Percentiles rank a stretch among this genome's conserved stretches.
These are phyloP conservation scores for Periconia sp. DNA, from an alignment of 2,329 filamentous ascomycete species.

Conservation along the genomic window DNA sequence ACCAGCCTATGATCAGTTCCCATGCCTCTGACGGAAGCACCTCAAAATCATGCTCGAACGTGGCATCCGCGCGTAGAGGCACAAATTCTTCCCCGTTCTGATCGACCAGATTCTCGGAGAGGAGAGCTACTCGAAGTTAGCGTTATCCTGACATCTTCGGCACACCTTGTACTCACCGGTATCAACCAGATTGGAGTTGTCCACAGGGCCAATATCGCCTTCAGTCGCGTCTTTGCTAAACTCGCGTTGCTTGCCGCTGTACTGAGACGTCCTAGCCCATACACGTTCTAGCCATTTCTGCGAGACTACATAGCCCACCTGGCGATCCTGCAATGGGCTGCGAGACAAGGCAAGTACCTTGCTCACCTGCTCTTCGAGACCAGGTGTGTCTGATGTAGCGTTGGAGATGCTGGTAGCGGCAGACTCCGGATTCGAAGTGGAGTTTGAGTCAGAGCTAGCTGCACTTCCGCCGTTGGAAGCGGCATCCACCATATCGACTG, in stretches of 20 bases:
- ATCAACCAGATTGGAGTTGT: slow-evolving; percentile 77
- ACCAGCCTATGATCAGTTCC: slow-evolving; percentile 81
- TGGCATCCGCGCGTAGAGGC: slow-evolving; percentile 71
- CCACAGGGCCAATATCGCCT: slow-evolving; percentile 76
- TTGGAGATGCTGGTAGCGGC: slow-evolving; percentile 31
- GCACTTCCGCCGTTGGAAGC: slow-evolving; percentile 30
- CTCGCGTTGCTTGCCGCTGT: slow-evolving; percentile 52
- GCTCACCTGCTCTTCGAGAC: slow-evolving; percentile 72
- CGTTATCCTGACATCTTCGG: no score
- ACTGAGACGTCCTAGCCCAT: slow-evolving; percentile 41
- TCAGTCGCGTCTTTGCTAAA: slow-evolving; percentile 65
- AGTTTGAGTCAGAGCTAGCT: slow-evolving; percentile 34
- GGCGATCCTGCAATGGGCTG: slow-evolving; percentile 68
- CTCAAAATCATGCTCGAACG: slow-evolving; percentile 72
- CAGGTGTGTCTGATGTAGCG: slow-evolving; percentile 29
- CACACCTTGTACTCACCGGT: slow-evolving; percentile 13
- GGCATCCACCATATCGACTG: slow-evolving; percentile 53
- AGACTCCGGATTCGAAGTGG: slow-evolving; percentile 29
- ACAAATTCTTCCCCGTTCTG: slow-evolving; percentile 64
- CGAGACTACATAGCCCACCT: slow-evolving; percentile 79
- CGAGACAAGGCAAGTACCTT: slow-evolving; percentile 69
- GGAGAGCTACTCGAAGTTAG: slow-evolving; percentile 13
- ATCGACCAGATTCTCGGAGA: slow-evolving; percentile 35
- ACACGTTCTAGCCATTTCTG: slow-evolving; percentile 72
- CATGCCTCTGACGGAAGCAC: slow-evolving; percentile 81